Evolutionary conservation across 176 grass and related monocot genomes (phyloP).

Genomic region (Carex myosuroides): DNA sequence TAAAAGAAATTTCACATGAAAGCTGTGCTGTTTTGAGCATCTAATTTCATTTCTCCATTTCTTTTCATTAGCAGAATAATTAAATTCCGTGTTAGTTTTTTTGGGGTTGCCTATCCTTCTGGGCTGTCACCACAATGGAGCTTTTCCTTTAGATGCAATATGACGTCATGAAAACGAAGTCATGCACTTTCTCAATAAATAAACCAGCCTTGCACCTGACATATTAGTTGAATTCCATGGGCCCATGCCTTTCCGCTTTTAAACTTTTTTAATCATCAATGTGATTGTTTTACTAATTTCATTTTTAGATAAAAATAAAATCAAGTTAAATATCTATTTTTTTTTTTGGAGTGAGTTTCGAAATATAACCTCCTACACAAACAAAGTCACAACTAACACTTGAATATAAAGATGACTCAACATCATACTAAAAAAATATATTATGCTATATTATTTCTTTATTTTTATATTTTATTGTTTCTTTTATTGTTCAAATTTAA

Average conservation of each 20-base stretch:
- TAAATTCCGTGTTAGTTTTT: background rate
- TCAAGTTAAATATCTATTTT: no score
- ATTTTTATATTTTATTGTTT: background rate
- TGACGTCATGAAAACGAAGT: background rate
- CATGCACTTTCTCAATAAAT: slow-evolving; percentile 14
- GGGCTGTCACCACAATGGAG: background rate
- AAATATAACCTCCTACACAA: no score
- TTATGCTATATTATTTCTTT: no score
- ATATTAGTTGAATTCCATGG: slow-evolving; percentile 16
- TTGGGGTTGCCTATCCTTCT: background rate
- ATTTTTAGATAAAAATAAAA: no score
- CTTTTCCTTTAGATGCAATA: background rate
- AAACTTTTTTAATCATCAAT: background rate
- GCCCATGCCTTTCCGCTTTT: background rate
- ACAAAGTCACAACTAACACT: no score
- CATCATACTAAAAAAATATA: no score
- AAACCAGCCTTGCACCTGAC: slow-evolving; percentile 18
- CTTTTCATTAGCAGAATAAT: no score
- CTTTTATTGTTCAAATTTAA: no score
- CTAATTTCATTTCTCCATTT: background rate
- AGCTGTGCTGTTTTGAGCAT: background rate
- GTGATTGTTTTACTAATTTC: background rate
- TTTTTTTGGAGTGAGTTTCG: no score
- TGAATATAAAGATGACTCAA: no score
- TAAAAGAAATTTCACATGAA: background rate